These are phyloP conservation scores for Nepenthes alata DNA, from an alignment of 179 eudicot genomes.

Conservation along the genomic window DNA sequence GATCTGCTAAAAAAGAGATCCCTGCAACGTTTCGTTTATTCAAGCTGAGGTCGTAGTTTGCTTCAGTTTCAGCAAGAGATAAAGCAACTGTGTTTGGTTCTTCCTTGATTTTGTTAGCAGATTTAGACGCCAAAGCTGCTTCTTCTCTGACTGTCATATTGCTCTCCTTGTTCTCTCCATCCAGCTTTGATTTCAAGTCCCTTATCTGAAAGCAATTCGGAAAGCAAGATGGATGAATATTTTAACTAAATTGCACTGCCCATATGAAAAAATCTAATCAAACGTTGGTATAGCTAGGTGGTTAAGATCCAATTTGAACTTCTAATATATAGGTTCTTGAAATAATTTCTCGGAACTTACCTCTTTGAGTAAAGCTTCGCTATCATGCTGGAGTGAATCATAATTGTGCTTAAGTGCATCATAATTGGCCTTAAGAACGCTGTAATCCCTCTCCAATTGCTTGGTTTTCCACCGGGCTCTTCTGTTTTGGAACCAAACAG, in stretches of 20 bases:
- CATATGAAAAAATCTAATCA: no score
- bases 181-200: conserved; percentile 55
- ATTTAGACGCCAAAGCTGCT: conserved; percentile 26
- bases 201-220: conserved; percentile 26
- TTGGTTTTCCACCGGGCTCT: conserved; percentile 92
- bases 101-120: conserved; percentile 16
- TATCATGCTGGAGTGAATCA: conserved; percentile 50
- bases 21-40: conserved; percentile 1
- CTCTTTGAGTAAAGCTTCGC: conserved; percentile 53
- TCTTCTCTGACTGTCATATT: conserved; percentile 20
- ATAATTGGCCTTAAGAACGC: conserved; percentile 52
- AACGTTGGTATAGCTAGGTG: no score
- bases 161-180: conserved; percentile 28
- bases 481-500: conserved; percentile 93
- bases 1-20: conserved; percentile 18
- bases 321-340: no score
- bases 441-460: conserved; percentile 77
- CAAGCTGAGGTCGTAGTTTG: conserved; percentile 6
- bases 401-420: conserved; percentile 53
- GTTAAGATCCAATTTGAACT: no score
- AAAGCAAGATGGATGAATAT: no score
- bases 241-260: neutral
- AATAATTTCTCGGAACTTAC: conserved; percentile 10
- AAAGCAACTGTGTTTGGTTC: conserved; percentile 8
- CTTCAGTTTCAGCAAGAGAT: conserved; percentile 12